Evolutionary conservation across 2,329 filamentous ascomycete genomes (phyloP).

Genomic region (Trichoderma breve): DNA sequence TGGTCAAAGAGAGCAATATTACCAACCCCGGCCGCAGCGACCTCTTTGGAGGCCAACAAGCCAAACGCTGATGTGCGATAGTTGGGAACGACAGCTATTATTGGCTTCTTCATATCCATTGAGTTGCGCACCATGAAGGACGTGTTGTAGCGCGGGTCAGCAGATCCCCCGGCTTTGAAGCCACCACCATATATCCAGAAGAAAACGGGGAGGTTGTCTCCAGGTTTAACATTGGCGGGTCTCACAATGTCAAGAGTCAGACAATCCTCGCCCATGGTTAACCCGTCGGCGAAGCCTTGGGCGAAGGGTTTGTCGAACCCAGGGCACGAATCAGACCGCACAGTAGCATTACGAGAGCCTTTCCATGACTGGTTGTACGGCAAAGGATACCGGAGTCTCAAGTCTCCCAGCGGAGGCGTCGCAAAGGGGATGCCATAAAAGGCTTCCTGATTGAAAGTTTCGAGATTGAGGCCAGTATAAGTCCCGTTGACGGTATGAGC

Average conservation of each 20-base stretch:
- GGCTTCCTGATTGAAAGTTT: conserved; percentile 3
- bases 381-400: background rate
- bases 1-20: conserved; percentile 33
- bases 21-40: background rate
- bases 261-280: conserved; percentile 16
- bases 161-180: conserved; percentile 7
- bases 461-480: conserved; percentile 9
- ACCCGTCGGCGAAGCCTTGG: conserved; percentile 10
- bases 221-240: background rate
- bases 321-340: conserved; percentile 9
- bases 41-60: conserved; percentile 13
- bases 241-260: conserved; percentile 14
- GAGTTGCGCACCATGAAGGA: conserved; percentile 8
- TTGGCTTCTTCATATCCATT: conserved; percentile 11
- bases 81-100: conserved; percentile 14
- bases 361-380: conserved; percentile 11
- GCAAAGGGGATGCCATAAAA: conserved; percentile 14
- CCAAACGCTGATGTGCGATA: conserved; percentile 13
- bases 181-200: conserved; percentile 20
- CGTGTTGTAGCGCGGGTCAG: conserved; percentile 8
- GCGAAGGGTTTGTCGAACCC: conserved; percentile 12
- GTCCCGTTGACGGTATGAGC: conserved; percentile 13
- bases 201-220: conserved; percentile 10
- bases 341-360: conserved; percentile 2
- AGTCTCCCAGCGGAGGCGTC: background rate